A percentile compares a stretch with the other conserved stretches of the same genome.
These are phyloP conservation scores for Pleurotus cornucopiae DNA, from an alignment of 768 basidiomycete genomes.

Conservation along the genomic window DNA sequence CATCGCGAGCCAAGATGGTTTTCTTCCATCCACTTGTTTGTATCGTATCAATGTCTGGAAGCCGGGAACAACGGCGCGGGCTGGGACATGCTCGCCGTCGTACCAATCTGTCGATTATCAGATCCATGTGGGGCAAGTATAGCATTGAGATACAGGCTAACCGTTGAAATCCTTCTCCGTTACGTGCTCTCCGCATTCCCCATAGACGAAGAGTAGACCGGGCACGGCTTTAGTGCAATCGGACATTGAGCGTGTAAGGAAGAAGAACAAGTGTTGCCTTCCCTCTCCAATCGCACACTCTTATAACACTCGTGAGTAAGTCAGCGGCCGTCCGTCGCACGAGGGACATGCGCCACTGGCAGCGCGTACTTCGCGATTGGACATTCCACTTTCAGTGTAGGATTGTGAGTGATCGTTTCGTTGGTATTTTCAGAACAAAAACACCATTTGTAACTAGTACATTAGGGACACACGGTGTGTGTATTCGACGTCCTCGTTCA, in stretches of 20 bases:
- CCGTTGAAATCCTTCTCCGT: conserved; percentile 26
- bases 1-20: conserved; percentile 26
- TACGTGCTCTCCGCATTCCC: conserved; percentile 21
- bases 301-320: no score
- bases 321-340: no score
- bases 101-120: conserved; percentile 25
- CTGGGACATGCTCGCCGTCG: conserved; percentile 26
- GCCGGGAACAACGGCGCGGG: conserved; percentile 22
- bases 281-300: no score
- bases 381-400: no score
- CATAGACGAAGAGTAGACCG: conserved; percentile 25
- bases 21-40: conserved; percentile 19
- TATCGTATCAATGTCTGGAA: conserved; percentile 24
- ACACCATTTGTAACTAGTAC: no score
- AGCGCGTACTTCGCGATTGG: no score
- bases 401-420: no score
- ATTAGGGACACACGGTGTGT: no score
- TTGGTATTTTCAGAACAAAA: no score
- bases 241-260: not conserved
- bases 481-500: no score
- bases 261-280: no score
- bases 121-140: not conserved
- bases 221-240: not conserved
- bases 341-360: no score
- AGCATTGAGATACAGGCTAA: conserved; percentile 1